Percentiles rank a stretch among this genome's conserved stretches.
Evolutionary conservation across 1,284 basidiomycete genomes (phyloP).

Genomic region (Tylopilus orsonianus): DNA sequence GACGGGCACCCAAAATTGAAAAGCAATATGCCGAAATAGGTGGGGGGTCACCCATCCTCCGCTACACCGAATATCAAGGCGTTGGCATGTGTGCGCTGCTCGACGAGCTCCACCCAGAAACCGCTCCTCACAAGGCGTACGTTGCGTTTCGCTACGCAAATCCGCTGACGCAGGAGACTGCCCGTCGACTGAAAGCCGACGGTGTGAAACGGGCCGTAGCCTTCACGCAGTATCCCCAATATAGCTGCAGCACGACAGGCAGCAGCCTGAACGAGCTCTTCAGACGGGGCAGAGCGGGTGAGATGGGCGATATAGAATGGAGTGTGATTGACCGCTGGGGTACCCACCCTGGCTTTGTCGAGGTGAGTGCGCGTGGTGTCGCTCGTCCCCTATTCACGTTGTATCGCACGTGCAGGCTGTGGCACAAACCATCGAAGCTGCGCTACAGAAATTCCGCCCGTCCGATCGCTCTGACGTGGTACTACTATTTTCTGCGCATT

Average conservation of each 20-base stretch:
- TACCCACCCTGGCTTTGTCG: slow-evolving; percentile 89
- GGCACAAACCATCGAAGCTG: slow-evolving; percentile 82
- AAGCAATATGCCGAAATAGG: slow-evolving; percentile 95
- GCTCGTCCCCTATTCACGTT: slow-evolving; percentile 5
- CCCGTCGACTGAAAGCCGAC: slow-evolving; percentile 85
- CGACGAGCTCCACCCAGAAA: slow-evolving; percentile 90
- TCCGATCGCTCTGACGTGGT: slow-evolving; percentile 74
- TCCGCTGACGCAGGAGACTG: slow-evolving; percentile 84
- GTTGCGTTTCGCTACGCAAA: slow-evolving; percentile 92
- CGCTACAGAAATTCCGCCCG: slow-evolving; percentile 79
- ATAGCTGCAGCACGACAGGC: slow-evolving; percentile 97
- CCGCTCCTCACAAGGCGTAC: slow-evolving; percentile 96
- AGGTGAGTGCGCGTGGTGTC: slow-evolving; percentile 52
- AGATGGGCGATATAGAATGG: slow-evolving; percentile 80
- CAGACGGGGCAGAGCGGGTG: slow-evolving; percentile 55
- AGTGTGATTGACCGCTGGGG: slow-evolving; percentile 99
- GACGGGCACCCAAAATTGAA: slow-evolving; percentile 94
- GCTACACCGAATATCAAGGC: slow-evolving; percentile 89
- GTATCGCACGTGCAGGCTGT: slow-evolving; percentile 62
- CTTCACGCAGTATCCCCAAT: slow-evolving; percentile 99
- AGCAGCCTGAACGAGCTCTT: slow-evolving; percentile 96
- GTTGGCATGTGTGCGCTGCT: slow-evolving; percentile 87
- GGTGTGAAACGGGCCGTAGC: slow-evolving; percentile 93
- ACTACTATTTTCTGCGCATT: slow-evolving; percentile 96
- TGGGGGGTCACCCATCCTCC: slow-evolving; percentile 96